Evolutionary conservation across 306 rosid species (phyloP), one percentile per base, ranked within the genome.

Genomic region (Arachis hypogaea): DNA sequence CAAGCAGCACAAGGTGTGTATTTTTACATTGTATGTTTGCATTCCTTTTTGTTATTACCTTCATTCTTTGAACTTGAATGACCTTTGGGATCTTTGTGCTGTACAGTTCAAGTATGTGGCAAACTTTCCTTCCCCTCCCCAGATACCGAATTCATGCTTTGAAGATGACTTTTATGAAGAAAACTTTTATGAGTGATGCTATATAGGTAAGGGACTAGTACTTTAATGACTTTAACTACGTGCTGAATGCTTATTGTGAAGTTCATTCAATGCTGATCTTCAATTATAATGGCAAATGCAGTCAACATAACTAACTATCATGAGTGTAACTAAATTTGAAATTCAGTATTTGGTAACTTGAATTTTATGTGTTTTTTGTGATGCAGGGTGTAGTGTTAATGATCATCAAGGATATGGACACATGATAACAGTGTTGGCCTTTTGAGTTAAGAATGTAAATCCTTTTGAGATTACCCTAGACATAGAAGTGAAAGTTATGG

Each of bases 51-150:
- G 38, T 33, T 33, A 33, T 33, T 29, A 28, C 40, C n/a, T 55
- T 9, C 10, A 50, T 18, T 4, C 0, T 54, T 46, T 51, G 49
- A 44, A 56, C 49, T 43, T n/a, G 28, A 82, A 7, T 71, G 46
- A 29, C 33, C 38, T 33, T 33, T 52, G 7, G 7, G 0, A 22
- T 52, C 12, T 63, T 73, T 58, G 57, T 71, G 4, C n/a, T 44
- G 30, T 44, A 72, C 97, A 93, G 98, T 93, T 82, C 78, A 88
- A 90, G 33, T 66, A 29, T 18, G 98, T 88, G 45, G 90, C 96
- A 18, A 66, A 65, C 65, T 46, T 83, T 81, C 84, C 91, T 76
- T 86, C 89, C 14, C 81, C 95, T 69, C 90, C 89, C 33, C 90
- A 87, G 73, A 43, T 93, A 54, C 92, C 93, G 4, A 7, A 52